These are phyloP conservation scores for Gnetum montanum DNA, from an alignment of 75 land plant species.

Conservation along the genomic window DNA sequence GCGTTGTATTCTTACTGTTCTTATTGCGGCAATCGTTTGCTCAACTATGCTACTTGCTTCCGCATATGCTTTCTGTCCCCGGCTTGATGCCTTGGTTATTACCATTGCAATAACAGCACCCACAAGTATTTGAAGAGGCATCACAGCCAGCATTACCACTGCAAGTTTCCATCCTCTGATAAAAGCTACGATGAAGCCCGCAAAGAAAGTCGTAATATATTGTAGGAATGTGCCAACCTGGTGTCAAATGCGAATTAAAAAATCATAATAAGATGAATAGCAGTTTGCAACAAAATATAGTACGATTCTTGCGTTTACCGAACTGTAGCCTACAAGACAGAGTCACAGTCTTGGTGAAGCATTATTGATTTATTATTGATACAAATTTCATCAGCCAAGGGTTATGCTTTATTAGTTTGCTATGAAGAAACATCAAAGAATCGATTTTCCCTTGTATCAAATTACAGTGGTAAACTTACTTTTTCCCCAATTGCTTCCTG, in stretches of 20 bases:
- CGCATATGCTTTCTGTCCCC: constrained; percentile 52
- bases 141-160: constrained; percentile 34
- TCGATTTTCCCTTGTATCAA: too few relatives aligned
- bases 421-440: too few relatives aligned
- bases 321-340: too few relatives aligned
- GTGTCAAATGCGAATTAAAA: constrained; percentile 11
- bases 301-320: too few relatives aligned
- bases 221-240: constrained; percentile 68
- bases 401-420: too few relatives aligned
- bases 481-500: constrained; percentile 96
- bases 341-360: too few relatives aligned
- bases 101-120: constrained; percentile 32
- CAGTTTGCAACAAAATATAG: not conserved
- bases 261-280: not conserved
- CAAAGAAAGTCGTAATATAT: constrained; percentile 33
- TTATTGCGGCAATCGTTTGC: constrained; percentile 49
- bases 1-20: constrained; percentile 51
- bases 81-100: constrained; percentile 27
- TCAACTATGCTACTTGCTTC: constrained; percentile 49
- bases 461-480: constrained; percentile 31
- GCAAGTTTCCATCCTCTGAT: constrained; percentile 52
- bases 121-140: constrained; percentile 37
- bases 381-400: too few relatives aligned
- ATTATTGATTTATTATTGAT: too few relatives aligned
- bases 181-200: constrained; percentile 52